A percentile compares a stretch with the other conserved stretches of the same genome.
phyloP scores from a whole-genome alignment of 257 asterid genomes.

The Nicotiana benthamiana region DNA sequence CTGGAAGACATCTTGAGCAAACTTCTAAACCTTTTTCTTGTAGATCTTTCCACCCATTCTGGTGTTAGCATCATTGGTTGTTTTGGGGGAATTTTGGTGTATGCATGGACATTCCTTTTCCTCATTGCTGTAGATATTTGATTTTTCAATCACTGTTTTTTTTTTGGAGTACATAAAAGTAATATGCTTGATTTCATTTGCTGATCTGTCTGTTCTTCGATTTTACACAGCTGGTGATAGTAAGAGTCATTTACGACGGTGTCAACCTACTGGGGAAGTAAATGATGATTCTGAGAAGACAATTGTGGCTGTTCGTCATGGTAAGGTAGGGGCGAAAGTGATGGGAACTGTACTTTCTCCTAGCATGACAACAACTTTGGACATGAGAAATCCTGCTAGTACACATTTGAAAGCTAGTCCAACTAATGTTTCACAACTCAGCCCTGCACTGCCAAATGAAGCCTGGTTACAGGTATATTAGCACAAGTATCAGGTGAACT shows the following conservation, averaged over 20 bases:
- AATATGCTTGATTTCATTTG: background rate
- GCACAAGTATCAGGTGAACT: background rate
- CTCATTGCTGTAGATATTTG: background rate
- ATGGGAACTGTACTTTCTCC: slow-evolving; percentile 29
- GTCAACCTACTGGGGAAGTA: slow-evolving; percentile 25
- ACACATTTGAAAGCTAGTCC: slow-evolving; percentile 37
- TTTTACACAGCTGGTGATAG: slow-evolving; percentile 4
- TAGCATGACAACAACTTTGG: slow-evolving; percentile 39
- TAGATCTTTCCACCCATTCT: background rate
- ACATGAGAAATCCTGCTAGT: slow-evolving; percentile 40
- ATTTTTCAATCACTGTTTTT: background rate
- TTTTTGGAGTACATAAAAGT: background rate
- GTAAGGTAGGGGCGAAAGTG: slow-evolving; percentile 24
- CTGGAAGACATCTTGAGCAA: background rate
- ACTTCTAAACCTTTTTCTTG: background rate
- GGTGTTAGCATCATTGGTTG: background rate
- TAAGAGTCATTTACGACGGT: background rate
- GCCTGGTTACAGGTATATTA: slow-evolving; percentile 56
- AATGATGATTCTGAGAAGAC: slow-evolving; percentile 39
- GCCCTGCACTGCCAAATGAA: slow-evolving; percentile 35
- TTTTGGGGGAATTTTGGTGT: background rate
- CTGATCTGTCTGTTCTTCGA: slow-evolving; percentile 4
- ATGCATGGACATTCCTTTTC: background rate
- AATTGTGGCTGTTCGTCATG: slow-evolving; percentile 19
- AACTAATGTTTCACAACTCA: slow-evolving; percentile 23